phyloP scores from a whole-genome alignment of 768 basidiomycete species.

The Suillus subluteus region DNA sequence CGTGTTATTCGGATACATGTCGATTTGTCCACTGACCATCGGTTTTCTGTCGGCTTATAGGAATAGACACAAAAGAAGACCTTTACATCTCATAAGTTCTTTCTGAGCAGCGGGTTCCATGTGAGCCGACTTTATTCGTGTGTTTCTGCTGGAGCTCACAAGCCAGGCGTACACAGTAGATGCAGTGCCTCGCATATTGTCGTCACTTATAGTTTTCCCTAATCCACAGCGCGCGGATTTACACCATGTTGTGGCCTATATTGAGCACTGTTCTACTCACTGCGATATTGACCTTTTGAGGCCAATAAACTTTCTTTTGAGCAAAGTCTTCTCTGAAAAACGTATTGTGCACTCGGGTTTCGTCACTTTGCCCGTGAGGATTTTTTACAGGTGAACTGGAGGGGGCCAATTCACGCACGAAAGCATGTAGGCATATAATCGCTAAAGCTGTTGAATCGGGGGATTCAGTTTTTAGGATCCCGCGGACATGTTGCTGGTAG shows the following conservation, averaged over 20 bases:
- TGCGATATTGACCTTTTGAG: not conserved
- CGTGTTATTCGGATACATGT: slow-evolving; percentile 1
- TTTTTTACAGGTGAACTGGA: not conserved
- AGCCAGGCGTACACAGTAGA: slow-evolving; percentile 24
- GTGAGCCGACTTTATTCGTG: slow-evolving; percentile 6
- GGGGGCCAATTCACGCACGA: not conserved
- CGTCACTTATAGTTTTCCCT: slow-evolving; percentile 23
- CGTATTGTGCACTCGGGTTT: not conserved
- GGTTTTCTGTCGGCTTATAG: slow-evolving; percentile 33
- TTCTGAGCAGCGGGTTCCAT: slow-evolving; percentile 15
- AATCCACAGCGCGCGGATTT: slow-evolving; percentile 22
- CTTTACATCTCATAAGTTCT: slow-evolving; percentile 51
- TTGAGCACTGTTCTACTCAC: slow-evolving; percentile 6
- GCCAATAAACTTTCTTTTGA: not conserved
- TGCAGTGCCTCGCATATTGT: slow-evolving; percentile 23
- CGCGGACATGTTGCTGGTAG: not conserved
- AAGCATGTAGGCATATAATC: not conserved
- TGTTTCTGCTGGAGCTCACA: not conserved
- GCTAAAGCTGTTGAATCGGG: not conserved
- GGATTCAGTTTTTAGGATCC: not conserved
- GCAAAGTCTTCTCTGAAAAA: not conserved
- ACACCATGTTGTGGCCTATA: not conserved
- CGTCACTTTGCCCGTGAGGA: not conserved
- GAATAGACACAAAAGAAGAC: slow-evolving; percentile 66
- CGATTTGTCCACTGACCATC: slow-evolving; percentile 1